Evolutionary conservation across 2,329 filamentous ascomycete genomes (phyloP).

Genomic region (Botrytis hyacinthi): DNA sequence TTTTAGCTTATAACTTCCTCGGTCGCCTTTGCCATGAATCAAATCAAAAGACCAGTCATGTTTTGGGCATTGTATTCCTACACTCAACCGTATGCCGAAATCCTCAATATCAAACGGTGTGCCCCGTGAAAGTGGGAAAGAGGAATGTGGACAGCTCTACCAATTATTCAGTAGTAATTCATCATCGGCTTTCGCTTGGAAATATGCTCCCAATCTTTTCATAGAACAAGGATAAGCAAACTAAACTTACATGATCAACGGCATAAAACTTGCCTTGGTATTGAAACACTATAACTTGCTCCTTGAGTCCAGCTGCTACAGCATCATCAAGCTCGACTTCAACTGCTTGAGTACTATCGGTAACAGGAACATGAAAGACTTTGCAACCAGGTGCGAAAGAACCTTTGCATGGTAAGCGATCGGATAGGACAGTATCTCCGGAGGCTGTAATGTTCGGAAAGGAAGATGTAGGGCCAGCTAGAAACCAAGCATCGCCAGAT

Average conservation of each 20-base stretch:
- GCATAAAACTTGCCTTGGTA: conserved; percentile 63
- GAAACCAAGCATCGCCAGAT: conserved; percentile 23
- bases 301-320: conserved; percentile 41
- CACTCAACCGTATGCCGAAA: conserved; percentile 62
- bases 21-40: conserved; percentile 59
- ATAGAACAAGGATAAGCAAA: conserved; percentile 5
- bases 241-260: conserved; percentile 59
- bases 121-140: conserved; percentile 63
- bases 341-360: conserved; percentile 40
- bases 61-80: conserved; percentile 65
- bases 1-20: conserved; percentile 58
- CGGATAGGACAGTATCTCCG: conserved; percentile 12
- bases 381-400: conserved; percentile 56
- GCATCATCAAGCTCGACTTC: conserved; percentile 41
- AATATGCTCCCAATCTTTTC: too few relatives aligned
- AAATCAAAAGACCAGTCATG: conserved; percentile 72
- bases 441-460: conserved; percentile 23
- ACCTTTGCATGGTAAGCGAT: conserved; percentile 38
- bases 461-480: conserved; percentile 15
- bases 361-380: conserved; percentile 51
- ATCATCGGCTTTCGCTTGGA: background rate
- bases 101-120: conserved; percentile 70
- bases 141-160: conserved; percentile 65
- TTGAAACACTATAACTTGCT: conserved; percentile 65
- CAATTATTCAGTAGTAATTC: background rate